phyloP scores from a whole-genome alignment of 2,329 filamentous ascomycete genomes.

The Aspergillus costaricaensis region DNA sequence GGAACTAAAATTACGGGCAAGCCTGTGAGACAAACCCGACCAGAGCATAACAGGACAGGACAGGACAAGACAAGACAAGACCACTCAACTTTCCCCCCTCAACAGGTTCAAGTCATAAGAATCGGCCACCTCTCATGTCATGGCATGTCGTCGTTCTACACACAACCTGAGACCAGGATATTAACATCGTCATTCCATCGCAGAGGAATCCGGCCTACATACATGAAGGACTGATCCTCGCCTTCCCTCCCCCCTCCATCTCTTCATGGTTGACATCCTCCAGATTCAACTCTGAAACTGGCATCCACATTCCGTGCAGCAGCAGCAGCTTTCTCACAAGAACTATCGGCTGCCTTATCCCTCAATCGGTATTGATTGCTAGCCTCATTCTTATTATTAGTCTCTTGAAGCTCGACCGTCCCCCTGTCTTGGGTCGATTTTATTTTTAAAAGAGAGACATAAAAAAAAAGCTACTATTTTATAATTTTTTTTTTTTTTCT shows the following conservation, averaged over 20 bases:
- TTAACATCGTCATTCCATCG: background rate
- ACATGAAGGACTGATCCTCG: background rate
- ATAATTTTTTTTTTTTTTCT: background rate
- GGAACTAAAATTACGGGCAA: slow-evolving; percentile 1
- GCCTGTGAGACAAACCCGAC: background rate
- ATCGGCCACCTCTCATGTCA: slow-evolving; percentile 1
- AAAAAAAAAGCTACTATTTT: background rate
- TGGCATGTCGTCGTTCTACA: background rate
- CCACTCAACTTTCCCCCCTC: background rate
- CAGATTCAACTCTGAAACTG: slow-evolving; percentile 5
- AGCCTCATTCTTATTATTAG: slow-evolving; percentile 9
- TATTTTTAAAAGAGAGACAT: background rate
- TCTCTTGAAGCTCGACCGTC: slow-evolving; percentile 1
- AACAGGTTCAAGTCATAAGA: background rate
- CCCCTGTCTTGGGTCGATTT: background rate
- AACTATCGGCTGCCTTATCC: slow-evolving; percentile 10
- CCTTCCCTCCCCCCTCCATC: background rate
- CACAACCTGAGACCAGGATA: background rate
- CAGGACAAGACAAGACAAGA: background rate
- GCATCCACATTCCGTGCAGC: slow-evolving; percentile 6
- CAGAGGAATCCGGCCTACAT: background rate
- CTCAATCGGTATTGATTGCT: slow-evolving; percentile 2
- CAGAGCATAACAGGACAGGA: background rate
- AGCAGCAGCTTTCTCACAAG: slow-evolving; percentile 5
- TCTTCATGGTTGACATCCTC: slow-evolving; percentile 1